Evolutionary conservation across 208 protist species (phyloP).

Genomic region (Naegleria fowleri): DNA sequence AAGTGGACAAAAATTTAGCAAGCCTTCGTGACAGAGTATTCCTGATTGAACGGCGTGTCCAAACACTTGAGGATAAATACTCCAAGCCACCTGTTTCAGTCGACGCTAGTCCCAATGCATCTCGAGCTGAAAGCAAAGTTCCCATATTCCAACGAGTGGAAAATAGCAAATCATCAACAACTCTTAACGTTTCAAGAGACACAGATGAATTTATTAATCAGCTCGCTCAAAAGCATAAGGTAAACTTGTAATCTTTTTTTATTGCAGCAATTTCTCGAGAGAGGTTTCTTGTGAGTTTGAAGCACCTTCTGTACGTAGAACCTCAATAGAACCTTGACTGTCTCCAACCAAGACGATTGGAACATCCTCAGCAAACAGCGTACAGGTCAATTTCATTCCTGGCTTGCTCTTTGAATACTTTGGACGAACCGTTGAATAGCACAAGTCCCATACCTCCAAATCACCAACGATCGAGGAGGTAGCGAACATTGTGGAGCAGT

Average conservation of each 20-base stretch:
- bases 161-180: not conserved
- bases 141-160: not conserved
- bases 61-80: not conserved
- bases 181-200: not conserved
- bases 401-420: not conserved
- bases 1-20: not conserved
- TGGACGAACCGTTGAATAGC: conserved; percentile 13
- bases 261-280: not conserved
- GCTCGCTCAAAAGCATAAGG: not conserved
- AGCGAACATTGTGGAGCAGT: conserved; percentile 78
- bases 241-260: not conserved
- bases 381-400: conserved; percentile 62
- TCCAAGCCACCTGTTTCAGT: not conserved
- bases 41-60: not conserved
- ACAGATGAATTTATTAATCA: not conserved
- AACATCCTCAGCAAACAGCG: conserved; percentile 73
- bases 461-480: conserved; percentile 67
- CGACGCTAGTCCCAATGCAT: not conserved
- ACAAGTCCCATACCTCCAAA: conserved; percentile 51
- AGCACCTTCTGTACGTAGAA: conserved; percentile 49
- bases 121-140: not conserved
- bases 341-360: conserved; percentile 76
- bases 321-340: conserved; percentile 72
- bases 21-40: not conserved
- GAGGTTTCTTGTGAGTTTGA: not conserved